A percentile compares a stretch with the other conserved stretches of the same genome.
These are phyloP conservation scores for Didymella keratinophila DNA, from an alignment of 2,329 filamentous ascomycete genomes.

Conservation along the genomic window DNA sequence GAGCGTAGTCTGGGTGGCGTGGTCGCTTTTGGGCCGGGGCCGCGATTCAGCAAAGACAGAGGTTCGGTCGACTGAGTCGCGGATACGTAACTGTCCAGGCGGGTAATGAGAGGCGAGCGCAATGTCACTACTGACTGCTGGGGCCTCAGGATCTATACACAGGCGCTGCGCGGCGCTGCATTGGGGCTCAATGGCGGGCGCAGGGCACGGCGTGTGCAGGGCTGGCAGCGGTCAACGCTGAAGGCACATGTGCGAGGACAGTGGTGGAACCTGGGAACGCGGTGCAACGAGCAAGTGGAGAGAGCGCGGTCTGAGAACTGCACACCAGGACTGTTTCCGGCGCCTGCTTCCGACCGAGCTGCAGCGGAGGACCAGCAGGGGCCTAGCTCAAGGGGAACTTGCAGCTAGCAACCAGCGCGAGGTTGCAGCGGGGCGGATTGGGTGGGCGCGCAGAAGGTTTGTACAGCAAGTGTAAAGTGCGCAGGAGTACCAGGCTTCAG, in stretches of 20 bases:
- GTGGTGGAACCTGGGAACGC: slow-evolving; percentile 1
- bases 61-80: slow-evolving; percentile 35
- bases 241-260: slow-evolving; percentile 23
- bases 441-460: slow-evolving; percentile 4
- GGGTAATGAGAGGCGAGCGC: not conserved
- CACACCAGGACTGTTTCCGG: slow-evolving; percentile 2
- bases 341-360: slow-evolving; percentile 13
- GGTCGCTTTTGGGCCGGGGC: slow-evolving; percentile 26
- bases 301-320: slow-evolving; percentile 2
- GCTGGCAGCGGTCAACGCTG: slow-evolving; percentile 19
- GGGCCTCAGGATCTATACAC: slow-evolving; percentile 13
- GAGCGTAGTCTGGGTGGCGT: slow-evolving; percentile 31
- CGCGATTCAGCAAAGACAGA: slow-evolving; percentile 40
- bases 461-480: not conserved
- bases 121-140: not conserved
- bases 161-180: slow-evolving; percentile 14
- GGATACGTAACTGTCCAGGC: slow-evolving; percentile 6
- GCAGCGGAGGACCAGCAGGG: slow-evolving; percentile 11
- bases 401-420: slow-evolving; percentile 16
- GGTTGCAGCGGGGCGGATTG: slow-evolving; percentile 9
- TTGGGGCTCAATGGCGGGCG: slow-evolving; percentile 23
- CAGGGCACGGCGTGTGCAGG: slow-evolving; percentile 7
- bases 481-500: slow-evolving; percentile 1
- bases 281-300: slow-evolving; percentile 18
- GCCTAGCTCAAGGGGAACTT: slow-evolving; percentile 24